Percentiles rank a stretch among this genome's conserved stretches.
These are phyloP conservation scores for Hypericum perforatum DNA, from an alignment of 345 rosid species.

Conservation along the genomic window DNA sequence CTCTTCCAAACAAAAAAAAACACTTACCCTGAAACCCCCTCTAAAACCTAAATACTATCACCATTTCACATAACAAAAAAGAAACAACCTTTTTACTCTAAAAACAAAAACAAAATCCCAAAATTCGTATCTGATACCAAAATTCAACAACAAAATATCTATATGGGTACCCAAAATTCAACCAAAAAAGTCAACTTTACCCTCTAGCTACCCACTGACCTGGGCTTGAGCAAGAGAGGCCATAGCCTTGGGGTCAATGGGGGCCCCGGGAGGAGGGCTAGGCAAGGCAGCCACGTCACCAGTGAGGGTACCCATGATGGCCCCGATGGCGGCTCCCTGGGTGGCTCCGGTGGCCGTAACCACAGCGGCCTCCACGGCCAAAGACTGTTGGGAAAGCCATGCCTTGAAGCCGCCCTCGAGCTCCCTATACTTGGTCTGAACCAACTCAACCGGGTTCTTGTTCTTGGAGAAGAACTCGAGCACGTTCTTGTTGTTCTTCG, in stretches of 20 bases:
- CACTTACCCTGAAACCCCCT: too few species aligned
- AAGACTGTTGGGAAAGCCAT: conserved; percentile 70
- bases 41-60: too few species aligned
- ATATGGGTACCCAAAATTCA: too few species aligned
- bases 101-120: too few species aligned
- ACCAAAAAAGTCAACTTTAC: too few species aligned
- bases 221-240: conserved; percentile 83
- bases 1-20: too few species aligned
- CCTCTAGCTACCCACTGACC: conserved; percentile 31
- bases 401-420: conserved; percentile 50
- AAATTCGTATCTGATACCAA: too few species aligned
- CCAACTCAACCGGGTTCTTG: conserved; percentile 46
- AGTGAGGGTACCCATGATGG: conserved; percentile 61
- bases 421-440: conserved; percentile 53
- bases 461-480: conserved; percentile 2
- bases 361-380: conserved; percentile 67
- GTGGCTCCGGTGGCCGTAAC: conserved; percentile 59
- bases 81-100: too few species aligned
- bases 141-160: too few species aligned
- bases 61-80: too few species aligned
- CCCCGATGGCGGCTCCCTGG: conserved; percentile 88
- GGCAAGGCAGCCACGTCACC: conserved; percentile 42
- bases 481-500: too few species aligned
- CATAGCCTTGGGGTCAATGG: conserved; percentile 69
- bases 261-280: conserved; percentile 34